Evolutionary conservation across 495 filamentous ascomycete species (phyloP).

Genomic region (Parathielavia hyrcaniae): DNA sequence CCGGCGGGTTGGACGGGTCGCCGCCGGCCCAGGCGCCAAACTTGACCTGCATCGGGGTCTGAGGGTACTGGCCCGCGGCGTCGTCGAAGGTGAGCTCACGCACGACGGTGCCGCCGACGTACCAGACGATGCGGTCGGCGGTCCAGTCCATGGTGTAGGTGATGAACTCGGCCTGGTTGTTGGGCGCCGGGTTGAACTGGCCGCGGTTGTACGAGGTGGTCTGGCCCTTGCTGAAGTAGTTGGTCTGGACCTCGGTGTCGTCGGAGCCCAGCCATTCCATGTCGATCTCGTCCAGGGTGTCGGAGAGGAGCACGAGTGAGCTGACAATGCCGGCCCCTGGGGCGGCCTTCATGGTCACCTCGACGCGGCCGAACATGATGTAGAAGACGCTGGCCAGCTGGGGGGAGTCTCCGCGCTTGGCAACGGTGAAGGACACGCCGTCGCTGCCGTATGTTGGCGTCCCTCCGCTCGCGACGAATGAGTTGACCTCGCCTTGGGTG

Average conservation of each 20-base stretch:
- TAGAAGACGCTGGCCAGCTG: slow-evolving; percentile 70
- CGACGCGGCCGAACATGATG: slow-evolving; percentile 78
- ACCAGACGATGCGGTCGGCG: slow-evolving; percentile 68
- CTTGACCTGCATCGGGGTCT: slow-evolving; percentile 83
- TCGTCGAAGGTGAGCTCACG: slow-evolving; percentile 57
- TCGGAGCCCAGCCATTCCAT: slow-evolving; percentile 74
- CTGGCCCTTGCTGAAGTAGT: slow-evolving; percentile 92
- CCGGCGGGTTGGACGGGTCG: slow-evolving; percentile 61
- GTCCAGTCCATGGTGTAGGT: slow-evolving; percentile 94
- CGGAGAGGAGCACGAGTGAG: slow-evolving; percentile 80
- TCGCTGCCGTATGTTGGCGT: slow-evolving; percentile 62
- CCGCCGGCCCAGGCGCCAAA: slow-evolving; percentile 86
- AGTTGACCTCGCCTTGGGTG: slow-evolving; percentile 59
- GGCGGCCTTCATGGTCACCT: slow-evolving; percentile 64
- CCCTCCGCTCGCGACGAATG: slow-evolving; percentile 62
- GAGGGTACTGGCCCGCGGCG: slow-evolving; percentile 68
- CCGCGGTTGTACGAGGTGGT: slow-evolving; percentile 67
- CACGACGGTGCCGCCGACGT: slow-evolving; percentile 63
- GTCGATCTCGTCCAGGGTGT: slow-evolving; percentile 91
- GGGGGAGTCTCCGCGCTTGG: slow-evolving; percentile 74
- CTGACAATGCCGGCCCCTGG: slow-evolving; percentile 70
- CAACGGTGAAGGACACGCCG: slow-evolving; percentile 79
- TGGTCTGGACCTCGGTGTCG: slow-evolving; percentile 65
- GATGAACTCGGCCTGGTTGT: slow-evolving; percentile 62
- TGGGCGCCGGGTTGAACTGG: slow-evolving; percentile 57